Percentiles rank a stretch among this genome's conserved stretches.
Evolutionary conservation across 163 green algal species (phyloP).

Genomic region (Chlorella variabilis): DNA sequence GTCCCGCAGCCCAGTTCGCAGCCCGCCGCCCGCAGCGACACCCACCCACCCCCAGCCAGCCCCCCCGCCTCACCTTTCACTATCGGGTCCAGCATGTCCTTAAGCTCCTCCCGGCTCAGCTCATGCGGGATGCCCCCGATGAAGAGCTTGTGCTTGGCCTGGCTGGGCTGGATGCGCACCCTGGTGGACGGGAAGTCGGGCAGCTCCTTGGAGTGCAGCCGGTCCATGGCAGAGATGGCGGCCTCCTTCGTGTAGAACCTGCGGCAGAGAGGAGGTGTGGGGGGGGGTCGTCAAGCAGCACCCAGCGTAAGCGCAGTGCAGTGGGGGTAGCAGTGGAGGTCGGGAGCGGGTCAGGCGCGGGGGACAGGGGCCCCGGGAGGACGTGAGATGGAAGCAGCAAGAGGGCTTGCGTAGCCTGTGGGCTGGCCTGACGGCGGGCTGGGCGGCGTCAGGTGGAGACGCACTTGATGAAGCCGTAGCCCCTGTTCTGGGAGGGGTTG

Average conservation of each 20-base stretch:
- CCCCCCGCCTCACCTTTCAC: constrained; percentile 69
- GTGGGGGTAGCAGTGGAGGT: neutral
- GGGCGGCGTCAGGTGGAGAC: too few relatives aligned
- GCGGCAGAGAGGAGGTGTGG: neutral
- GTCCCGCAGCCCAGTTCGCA: neutral
- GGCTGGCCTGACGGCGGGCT: too few relatives aligned
- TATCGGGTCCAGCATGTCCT: constrained; percentile 56
- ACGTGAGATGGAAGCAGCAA: too few relatives aligned
- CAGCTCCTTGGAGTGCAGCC: constrained; percentile 68
- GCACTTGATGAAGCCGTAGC: constrained; percentile 85
- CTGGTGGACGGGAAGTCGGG: constrained; percentile 66
- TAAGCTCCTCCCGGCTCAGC: constrained; percentile 71
- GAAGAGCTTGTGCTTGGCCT: constrained; percentile 90
- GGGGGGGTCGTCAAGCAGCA: too few relatives aligned
- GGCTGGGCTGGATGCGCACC: constrained; percentile 73
- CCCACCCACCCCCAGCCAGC: neutral
- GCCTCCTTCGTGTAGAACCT: constrained; percentile 49
- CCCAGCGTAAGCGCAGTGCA: too few relatives aligned
- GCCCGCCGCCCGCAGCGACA: neutral
- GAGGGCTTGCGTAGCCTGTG: too few relatives aligned
- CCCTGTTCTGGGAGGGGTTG: constrained; percentile 60
- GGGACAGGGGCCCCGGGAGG: too few relatives aligned
- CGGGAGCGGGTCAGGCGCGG: too few relatives aligned
- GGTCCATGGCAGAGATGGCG: constrained; percentile 62
- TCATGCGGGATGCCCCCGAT: constrained; percentile 84